A percentile compares a stretch with the other conserved stretches of the same genome.
Evolutionary conservation across 345 rosid genomes (phyloP).

Genomic region (Ceriops tagal): DNA sequence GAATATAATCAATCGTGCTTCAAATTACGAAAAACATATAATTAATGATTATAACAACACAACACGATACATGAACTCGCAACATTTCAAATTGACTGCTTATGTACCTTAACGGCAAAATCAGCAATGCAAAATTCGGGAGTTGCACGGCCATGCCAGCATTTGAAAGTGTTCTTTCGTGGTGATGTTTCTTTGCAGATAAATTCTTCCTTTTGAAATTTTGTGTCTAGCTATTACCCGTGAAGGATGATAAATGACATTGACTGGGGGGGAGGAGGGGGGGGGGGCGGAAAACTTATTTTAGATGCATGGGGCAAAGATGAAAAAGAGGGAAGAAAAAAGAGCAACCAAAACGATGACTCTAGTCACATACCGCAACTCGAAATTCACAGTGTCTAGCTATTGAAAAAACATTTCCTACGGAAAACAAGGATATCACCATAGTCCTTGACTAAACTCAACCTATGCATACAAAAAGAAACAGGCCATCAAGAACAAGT

Average conservation of each 20-base stretch:
- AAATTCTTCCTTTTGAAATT: too few relatives aligned
- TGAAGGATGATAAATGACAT: too few relatives aligned
- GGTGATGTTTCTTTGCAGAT: too few relatives aligned
- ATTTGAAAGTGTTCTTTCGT: too few relatives aligned
- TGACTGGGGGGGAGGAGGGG: background rate
- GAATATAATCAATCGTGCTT: too few relatives aligned
- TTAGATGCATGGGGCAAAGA: constrained; percentile 3
- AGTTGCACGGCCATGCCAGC: too few relatives aligned
- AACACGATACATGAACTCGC: too few relatives aligned
- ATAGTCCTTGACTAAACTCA: constrained; percentile 18
- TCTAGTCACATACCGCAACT: background rate
- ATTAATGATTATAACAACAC: too few relatives aligned
- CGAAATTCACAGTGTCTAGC: constrained; percentile 18
- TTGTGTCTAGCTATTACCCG: background rate
- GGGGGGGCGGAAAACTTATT: background rate
- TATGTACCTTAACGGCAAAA: too few relatives aligned
- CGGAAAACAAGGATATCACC: constrained; percentile 12
- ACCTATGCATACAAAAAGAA: constrained; percentile 25
- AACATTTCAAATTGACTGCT: too few relatives aligned
- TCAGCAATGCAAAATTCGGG: too few relatives aligned
- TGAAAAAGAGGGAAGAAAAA: background rate
- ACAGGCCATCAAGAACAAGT: background rate
- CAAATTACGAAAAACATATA: too few relatives aligned
- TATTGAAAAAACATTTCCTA: constrained; percentile 16
- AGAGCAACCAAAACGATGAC: background rate